Evolutionary conservation across 2,329 filamentous ascomycete species (phyloP).

Genomic region (Aspergillus sp.): DNA sequence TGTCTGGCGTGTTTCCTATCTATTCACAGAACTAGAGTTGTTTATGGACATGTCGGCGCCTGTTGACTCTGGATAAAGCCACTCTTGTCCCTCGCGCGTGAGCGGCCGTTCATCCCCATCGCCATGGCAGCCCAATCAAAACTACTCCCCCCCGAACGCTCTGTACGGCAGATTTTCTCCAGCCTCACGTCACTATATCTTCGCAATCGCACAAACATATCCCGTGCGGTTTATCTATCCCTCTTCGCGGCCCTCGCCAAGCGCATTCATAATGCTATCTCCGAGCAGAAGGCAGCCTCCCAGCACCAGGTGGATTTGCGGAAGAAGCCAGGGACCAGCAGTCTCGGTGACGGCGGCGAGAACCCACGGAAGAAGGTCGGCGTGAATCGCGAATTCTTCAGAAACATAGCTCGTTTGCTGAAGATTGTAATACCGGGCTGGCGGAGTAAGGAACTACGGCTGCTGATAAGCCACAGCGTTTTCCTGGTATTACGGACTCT

Average conservation of each 20-base stretch:
- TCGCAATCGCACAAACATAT: conserved; percentile 76
- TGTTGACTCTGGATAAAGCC: conserved; percentile 22
- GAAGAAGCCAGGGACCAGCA: conserved; percentile 51
- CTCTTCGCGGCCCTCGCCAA: conserved; percentile 78
- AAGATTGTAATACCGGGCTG: conserved; percentile 88
- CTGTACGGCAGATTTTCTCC: conserved; percentile 64
- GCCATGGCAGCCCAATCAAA: conserved; percentile 76
- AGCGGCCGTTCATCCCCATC: conserved; percentile 15
- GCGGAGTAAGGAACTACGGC: conserved; percentile 80
- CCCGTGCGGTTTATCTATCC: conserved; percentile 78
- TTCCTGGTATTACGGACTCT: conserved; percentile 88
- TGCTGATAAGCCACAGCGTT: conserved; percentile 87
- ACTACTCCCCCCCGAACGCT: conserved; percentile 63
- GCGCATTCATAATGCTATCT: conserved; percentile 85
- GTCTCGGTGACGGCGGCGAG: conserved; percentile 32
- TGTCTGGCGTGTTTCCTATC: background rate
- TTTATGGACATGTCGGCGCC: conserved; percentile 22
- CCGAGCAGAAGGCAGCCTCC: conserved; percentile 86
- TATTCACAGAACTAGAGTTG: background rate
- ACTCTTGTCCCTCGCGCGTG: conserved; percentile 7
- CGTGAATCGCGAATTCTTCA: conserved; percentile 83
- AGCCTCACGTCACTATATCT: conserved; percentile 73
- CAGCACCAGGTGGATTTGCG: conserved; percentile 63
- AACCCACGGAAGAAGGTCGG: conserved; percentile 74
- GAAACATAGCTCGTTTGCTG: conserved; percentile 73